phyloP scores from a whole-genome alignment of 305 asterid species.

The Fraxinus xanthoxyloides region DNA sequence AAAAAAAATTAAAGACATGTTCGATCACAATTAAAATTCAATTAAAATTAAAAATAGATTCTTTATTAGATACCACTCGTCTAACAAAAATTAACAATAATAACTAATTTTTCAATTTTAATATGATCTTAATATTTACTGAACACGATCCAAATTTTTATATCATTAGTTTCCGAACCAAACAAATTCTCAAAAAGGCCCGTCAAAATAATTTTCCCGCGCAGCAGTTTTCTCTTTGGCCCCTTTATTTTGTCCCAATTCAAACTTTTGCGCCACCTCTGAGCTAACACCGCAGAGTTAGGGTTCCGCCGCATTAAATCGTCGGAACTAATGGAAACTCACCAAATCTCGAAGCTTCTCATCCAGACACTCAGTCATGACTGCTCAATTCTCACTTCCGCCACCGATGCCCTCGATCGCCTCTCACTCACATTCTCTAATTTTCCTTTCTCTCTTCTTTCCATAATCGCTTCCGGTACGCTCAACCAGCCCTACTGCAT shows the following conservation, averaged over 20 bases:
- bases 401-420: constrained; percentile 38
- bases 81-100: too few species aligned
- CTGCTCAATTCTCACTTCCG: constrained; percentile 17
- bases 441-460: constrained; percentile 34
- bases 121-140: too few species aligned
- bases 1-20: too few species aligned
- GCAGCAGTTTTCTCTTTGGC: background rate
- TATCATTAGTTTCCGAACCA: background rate
- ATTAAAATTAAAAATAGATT: too few species aligned
- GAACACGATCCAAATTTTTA: too few species aligned
- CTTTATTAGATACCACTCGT: too few species aligned
- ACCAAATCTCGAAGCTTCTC: constrained; percentile 28
- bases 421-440: constrained; percentile 27
- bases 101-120: too few species aligned
- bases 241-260: background rate
- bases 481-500: background rate
- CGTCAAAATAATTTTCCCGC: constrained; percentile 28
- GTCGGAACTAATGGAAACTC: constrained; percentile 29
- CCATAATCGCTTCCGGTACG: constrained; percentile 29
- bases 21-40: too few species aligned
- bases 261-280: constrained; percentile 3
- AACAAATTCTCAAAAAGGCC: background rate
- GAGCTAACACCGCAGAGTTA: constrained; percentile 4
- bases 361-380: constrained; percentile 33
- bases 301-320: constrained; percentile 27